phyloP scores from a whole-genome alignment of 306 rosid species.

The Quercus suber region DNA sequence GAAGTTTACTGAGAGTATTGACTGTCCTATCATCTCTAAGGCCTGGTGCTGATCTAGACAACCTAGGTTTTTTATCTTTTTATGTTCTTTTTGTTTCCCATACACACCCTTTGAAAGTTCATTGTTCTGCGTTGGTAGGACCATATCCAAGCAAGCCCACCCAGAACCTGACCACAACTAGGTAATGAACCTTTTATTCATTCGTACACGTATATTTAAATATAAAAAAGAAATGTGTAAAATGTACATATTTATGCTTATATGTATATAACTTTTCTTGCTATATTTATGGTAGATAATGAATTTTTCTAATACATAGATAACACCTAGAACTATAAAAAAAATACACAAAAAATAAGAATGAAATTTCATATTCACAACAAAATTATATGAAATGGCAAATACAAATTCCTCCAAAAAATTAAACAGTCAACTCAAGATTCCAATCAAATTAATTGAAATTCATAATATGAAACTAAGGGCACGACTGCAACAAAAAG shows the following conservation, averaged over 20 bases:
- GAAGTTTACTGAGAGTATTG: no score
- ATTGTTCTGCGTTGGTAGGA: no score
- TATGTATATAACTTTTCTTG: not conserved
- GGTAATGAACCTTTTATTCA: not conserved
- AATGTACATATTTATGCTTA: not conserved
- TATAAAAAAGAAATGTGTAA: not conserved
- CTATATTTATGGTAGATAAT: not conserved
- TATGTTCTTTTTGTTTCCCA: no score
- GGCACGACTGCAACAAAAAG: not conserved
- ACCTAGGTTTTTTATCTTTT: no score
- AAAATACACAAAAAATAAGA: not conserved
- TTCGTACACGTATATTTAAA: not conserved
- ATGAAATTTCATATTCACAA: not conserved
- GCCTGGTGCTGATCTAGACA: no score
- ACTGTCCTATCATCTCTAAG: no score
- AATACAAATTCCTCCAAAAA: not conserved
- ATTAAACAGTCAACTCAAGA: not conserved
- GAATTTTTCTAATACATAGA: not conserved
- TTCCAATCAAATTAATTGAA: not conserved
- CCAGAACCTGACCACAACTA: not conserved
- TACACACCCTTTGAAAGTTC: no score
- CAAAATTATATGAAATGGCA: not conserved
- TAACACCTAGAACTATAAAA: not conserved
- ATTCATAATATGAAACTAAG: not conserved
- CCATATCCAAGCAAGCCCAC: not conserved